A percentile compares a stretch with the other conserved stretches of the same genome.
These are phyloP conservation scores for Ogataea trehalophila DNA, from an alignment of 805 yeast species.

Conservation along the genomic window DNA sequence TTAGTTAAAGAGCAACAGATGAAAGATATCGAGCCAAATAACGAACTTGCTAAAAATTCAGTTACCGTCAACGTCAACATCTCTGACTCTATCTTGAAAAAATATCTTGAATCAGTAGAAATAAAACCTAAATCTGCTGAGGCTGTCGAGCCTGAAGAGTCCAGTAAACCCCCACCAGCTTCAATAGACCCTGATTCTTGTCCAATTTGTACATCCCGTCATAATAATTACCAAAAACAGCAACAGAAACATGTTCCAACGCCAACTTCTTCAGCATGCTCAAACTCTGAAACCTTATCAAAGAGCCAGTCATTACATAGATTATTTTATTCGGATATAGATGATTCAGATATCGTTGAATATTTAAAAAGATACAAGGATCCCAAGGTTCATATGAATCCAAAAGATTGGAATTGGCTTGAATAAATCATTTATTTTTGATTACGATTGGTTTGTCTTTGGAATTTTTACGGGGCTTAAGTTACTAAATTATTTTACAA, in stretches of 20 bases:
- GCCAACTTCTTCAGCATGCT: too few relatives aligned
- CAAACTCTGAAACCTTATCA: too few relatives aligned
- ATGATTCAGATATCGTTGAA: too few relatives aligned
- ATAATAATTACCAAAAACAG: neutral
- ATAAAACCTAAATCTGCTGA: neutral
- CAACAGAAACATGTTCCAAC: neutral
- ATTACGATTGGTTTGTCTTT: neutral
- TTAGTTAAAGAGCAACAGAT: too few relatives aligned
- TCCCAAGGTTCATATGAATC: too few relatives aligned
- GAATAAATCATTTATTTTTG: too few relatives aligned
- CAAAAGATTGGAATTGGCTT: too few relatives aligned
- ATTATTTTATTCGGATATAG: too few relatives aligned
- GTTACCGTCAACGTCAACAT: slow-evolving; percentile 2
- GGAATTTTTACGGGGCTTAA: neutral
- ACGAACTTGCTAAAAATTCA: neutral
- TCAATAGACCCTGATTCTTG: neutral
- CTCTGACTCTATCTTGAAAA: neutral
- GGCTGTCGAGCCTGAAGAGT: neutral
- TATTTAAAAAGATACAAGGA: too few relatives aligned
- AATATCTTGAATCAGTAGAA: neutral
- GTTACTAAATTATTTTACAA: neutral
- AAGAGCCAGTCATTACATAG: too few relatives aligned
- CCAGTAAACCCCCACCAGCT: neutral
- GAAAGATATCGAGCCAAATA: too few relatives aligned
- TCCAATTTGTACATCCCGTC: neutral